phyloP scores from a whole-genome alignment of 345 rosid genomes.

The Turritis glabra region DNA sequence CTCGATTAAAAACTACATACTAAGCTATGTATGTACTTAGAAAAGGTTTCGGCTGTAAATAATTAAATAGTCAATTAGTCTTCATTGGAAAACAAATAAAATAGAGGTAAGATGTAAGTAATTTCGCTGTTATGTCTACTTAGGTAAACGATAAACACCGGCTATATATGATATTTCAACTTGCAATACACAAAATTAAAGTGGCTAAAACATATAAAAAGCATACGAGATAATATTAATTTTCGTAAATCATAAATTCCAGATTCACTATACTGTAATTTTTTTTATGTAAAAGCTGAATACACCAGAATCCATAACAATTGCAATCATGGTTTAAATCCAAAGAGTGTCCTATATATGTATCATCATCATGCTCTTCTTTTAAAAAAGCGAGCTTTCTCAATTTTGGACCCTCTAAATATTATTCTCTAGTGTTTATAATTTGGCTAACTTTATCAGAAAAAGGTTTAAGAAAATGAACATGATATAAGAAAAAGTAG shows the following conservation, averaged over 20 bases:
- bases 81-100: too few species aligned
- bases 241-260: background rate
- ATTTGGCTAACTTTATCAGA: background rate
- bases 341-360: slow-evolving; percentile 4
- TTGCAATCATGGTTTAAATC: slow-evolving; percentile 9
- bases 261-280: background rate
- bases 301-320: background rate
- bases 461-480: background rate
- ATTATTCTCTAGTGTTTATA: background rate
- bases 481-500: background rate
- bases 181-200: too few species aligned
- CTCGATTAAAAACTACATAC: background rate
- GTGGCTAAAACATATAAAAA: background rate
- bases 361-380: background rate
- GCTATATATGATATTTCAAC: too few species aligned
- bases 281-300: background rate
- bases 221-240: too few species aligned
- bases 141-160: too few species aligned
- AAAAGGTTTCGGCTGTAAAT: too few species aligned
- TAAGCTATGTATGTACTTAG: too few species aligned
- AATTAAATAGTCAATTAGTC: too few species aligned
- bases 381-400: slow-evolving; percentile 9
- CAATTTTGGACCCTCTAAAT: background rate
- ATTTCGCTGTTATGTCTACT: too few species aligned
- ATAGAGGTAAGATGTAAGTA: too few species aligned